A percentile compares a stretch with the other conserved stretches of the same genome.
Conservation (phyloP, 2,329 filamentous ascomycete genomes). For the Calonectria fujianensis region DNA sequence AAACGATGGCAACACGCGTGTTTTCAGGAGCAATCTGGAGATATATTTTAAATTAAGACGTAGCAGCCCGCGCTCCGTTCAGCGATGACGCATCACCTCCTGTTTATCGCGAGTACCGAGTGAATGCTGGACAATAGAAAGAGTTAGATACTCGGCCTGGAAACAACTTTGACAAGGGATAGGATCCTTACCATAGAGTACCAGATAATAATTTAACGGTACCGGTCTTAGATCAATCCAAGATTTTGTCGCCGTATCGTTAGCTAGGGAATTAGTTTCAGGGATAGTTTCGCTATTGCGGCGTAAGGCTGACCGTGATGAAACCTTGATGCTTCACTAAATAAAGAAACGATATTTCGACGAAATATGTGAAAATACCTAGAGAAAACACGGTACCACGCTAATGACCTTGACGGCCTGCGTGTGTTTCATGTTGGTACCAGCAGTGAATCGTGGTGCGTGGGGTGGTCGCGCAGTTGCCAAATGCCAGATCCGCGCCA, state of each 20-base stretch:
- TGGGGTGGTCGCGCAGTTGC: slow-evolving; percentile 43
- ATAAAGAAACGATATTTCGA: too few species aligned
- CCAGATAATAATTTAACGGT: too few species aligned
- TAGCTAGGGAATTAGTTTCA: not conserved
- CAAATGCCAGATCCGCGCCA: slow-evolving; percentile 33
- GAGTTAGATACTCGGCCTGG: not conserved
- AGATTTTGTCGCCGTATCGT: too few species aligned
- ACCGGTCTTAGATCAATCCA: too few species aligned
- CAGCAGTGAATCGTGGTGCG: slow-evolving; percentile 44
- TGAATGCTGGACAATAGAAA: not conserved
- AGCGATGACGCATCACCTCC: not conserved
- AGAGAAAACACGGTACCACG: slow-evolving; percentile 6
- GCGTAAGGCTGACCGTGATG: too few species aligned
- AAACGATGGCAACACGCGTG: not conserved
- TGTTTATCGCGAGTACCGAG: not conserved
- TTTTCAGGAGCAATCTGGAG: not conserved
- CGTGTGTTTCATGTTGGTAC: slow-evolving; percentile 26
- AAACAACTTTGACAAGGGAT: not conserved
- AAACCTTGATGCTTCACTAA: too few species aligned
- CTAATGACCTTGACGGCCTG: slow-evolving; percentile 10
- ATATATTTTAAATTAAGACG: not conserved
- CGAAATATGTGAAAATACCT: slow-evolving; percentile 8
- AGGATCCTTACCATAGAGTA: not conserved
- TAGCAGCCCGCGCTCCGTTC: not conserved
- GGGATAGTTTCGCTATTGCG: too few species aligned